Evolutionary conservation across 768 basidiomycete genomes (phyloP), one percentile per base, ranked within the genome.

Genomic region (Lactarius psammicola): DNA sequence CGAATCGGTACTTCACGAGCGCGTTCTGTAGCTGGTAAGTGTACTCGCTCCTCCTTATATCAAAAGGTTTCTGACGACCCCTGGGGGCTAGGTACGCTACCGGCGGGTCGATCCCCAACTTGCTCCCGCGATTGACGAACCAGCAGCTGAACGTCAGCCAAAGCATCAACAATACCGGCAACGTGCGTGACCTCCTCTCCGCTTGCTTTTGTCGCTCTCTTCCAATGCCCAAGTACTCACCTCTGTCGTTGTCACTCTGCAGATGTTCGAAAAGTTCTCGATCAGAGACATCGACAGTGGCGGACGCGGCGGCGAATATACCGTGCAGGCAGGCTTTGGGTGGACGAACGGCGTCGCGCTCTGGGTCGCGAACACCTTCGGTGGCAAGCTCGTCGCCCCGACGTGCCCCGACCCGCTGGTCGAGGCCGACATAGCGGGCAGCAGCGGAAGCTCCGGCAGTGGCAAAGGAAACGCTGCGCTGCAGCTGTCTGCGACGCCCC

Each of bases 191-290:
- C 26, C 9, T 65, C 60, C 9, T n/a, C 53, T 23, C 26, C n/a
- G 20, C 7, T 23, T 55, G 31, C 49, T 54, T 31, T 28, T 20
- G n/a, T 55, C 17, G 40, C 23, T 57, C 7, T 36, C 49, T 60
- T 30, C 18, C 26, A 10, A 64, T 6, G n/a, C 54, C 33, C 59
- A 28, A 23, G 26, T 28, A 30, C n/a, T 56, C 18, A 34, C 23
- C 13, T 15, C 13, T 23, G 2, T 59, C n/a, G 0, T 23, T 11
- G 6, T 30, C 20, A n/a, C 23, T 30, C 51, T 53, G 0, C 69
- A 93, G 87, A 93, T 94, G 90, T 94, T 87, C 68, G 92, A 94
- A 75, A 92, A 94, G 75, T 94, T 94, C 78, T 93, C 91, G 3
- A 84, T 82, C 49, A 73, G 85, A 11, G 87, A 96, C 64, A 81